Percentiles rank a stretch among this genome's conserved stretches.
Conservation (phyloP, 225 moss, liverwort and hornwort species). For the Marchantia paleacea region DNA sequence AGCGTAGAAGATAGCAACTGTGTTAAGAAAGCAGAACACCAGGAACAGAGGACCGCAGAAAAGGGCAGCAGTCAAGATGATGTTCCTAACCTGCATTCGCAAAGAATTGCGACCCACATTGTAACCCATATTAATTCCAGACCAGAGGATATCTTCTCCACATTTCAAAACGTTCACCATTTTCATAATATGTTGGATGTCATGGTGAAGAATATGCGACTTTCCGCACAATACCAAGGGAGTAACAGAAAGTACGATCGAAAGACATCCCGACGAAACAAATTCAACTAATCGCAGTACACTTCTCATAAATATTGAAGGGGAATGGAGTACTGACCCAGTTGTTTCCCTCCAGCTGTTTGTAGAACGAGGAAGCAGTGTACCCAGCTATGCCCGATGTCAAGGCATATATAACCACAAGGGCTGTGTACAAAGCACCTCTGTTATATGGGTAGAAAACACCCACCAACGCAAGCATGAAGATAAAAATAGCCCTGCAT, state of each 20-base stretch:
- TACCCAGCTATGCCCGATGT: constrained; percentile 97
- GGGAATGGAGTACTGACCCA: constrained; percentile 51
- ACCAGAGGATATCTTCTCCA: neutral
- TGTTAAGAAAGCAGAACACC: constrained; percentile 83
- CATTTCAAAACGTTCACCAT: no score
- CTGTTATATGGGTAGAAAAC: constrained; percentile 96
- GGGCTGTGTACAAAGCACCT: constrained; percentile 88
- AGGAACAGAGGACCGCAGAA: constrained; percentile 93
- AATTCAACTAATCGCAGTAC: neutral
- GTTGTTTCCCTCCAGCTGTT: constrained; percentile 85
- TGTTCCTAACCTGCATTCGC: constrained; percentile 70
- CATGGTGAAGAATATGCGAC: no score
- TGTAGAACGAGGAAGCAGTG: constrained; percentile 85
- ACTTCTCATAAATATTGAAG: neutral
- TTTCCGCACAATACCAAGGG: no score
- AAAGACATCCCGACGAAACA: no score
- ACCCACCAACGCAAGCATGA: constrained; percentile 86
- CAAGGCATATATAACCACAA: constrained; percentile 86
- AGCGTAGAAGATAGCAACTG: constrained; percentile 87
- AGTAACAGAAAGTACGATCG: neutral
- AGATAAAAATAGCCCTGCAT: constrained; percentile 79
- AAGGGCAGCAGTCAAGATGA: constrained; percentile 74
- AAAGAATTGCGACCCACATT: neutral
- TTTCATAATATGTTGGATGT: no score
- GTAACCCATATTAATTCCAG: neutral